phyloP scores from a whole-genome alignment of 2,329 filamentous ascomycete genomes.

The Verticillium isaacii region DNA sequence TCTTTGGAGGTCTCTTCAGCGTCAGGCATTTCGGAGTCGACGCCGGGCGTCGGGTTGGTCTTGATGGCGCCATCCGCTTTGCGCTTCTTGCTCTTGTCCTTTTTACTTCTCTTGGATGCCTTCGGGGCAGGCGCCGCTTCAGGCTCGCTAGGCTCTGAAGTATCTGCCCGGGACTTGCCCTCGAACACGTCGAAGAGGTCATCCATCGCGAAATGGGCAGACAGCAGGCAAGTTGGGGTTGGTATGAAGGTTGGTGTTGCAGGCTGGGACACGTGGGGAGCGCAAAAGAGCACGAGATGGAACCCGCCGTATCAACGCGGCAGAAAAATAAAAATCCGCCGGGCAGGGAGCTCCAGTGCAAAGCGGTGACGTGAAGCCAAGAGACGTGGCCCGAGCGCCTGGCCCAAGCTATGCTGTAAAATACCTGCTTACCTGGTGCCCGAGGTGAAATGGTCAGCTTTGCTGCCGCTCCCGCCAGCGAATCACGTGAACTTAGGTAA shows the following conservation, averaged over 20 bases:
- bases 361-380: not conserved
- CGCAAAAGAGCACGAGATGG: not conserved
- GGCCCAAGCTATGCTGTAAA: too few relatives aligned
- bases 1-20: constrained; percentile 34
- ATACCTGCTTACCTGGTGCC: not conserved
- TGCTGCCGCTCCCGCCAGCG: not conserved
- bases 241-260: not conserved
- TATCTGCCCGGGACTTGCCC: constrained; percentile 47
- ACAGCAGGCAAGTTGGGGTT: not conserved
- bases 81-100: constrained; percentile 74
- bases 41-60: constrained; percentile 23
- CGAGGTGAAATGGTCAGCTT: not conserved
- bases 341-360: not conserved
- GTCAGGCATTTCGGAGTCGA: constrained; percentile 39
- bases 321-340: constrained; percentile 1
- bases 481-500: constrained; percentile 2
- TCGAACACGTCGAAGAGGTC: constrained; percentile 82
- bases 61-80: constrained; percentile 79
- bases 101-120: constrained; percentile 45
- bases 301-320: not conserved
- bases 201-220: constrained; percentile 49
- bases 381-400: not conserved
- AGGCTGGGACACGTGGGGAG: not conserved
- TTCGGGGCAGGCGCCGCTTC: constrained; percentile 33
- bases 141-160: constrained; percentile 36